phyloP scores from a whole-genome alignment of 2,329 filamentous ascomycete genomes.

The Xylariaceae sp. region DNA sequence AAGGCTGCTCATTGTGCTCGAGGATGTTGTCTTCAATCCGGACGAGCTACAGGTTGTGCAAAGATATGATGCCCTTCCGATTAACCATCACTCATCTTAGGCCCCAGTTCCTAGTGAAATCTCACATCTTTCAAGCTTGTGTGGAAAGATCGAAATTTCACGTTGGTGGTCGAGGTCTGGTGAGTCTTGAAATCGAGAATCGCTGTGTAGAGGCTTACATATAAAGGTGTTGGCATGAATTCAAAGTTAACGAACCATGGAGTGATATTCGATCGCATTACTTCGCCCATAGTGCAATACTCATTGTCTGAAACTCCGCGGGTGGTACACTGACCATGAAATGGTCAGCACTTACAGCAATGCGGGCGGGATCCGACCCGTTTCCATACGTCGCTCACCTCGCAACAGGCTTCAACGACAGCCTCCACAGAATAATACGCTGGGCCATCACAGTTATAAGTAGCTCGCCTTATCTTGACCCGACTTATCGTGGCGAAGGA shows the following conservation, averaged over 20 bases:
- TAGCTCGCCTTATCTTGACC: background rate
- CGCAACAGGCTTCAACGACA: background rate
- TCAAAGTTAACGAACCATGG: constrained; percentile 14
- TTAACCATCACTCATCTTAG: background rate
- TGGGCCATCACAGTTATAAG: background rate
- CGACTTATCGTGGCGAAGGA: background rate
- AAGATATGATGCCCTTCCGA: background rate
- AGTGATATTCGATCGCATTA: constrained; percentile 2
- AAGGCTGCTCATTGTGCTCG: constrained; percentile 8
- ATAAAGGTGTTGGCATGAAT: constrained; percentile 20
- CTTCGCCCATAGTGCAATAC: background rate
- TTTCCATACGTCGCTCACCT: background rate
- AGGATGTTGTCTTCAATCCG: background rate
- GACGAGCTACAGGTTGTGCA: background rate
- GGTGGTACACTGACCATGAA: constrained; percentile 1
- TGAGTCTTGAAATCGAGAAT: background rate
- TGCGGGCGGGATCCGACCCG: background rate
- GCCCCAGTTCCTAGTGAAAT: background rate
- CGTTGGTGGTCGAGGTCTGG: constrained; percentile 17
- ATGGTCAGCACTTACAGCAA: background rate
- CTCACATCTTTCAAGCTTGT: background rate
- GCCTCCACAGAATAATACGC: background rate
- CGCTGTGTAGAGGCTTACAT: background rate
- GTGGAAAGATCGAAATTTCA: constrained; percentile 7
- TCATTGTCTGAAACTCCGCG: background rate